Evolutionary conservation across 2,329 filamentous ascomycete species (phyloP), one percentile per base, ranked within the genome.

Genomic region (Blastomyces parvus): DNA sequence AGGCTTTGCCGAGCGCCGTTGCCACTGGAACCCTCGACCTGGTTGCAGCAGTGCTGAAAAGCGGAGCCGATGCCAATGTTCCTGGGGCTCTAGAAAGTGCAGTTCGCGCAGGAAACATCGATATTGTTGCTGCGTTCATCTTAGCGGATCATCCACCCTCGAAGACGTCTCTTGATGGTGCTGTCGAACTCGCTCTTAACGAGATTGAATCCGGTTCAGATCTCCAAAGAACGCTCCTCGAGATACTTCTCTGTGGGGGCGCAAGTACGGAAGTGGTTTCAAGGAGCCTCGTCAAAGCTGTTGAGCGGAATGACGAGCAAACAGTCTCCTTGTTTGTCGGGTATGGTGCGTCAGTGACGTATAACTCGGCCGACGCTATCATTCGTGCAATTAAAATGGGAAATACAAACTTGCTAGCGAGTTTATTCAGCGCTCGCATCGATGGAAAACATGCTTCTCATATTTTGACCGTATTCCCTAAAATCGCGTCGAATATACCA

Each of bases 171-270:
- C 71, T 87, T 2, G 79, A 82, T 62, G 78, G 80, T 30, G 81
- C 82, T 13, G 83, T 86, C 50, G 73, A 74, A 1, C 70, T 77
- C 5, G 72, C 85, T 1, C 78, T 82, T 64, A 70, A 76, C 1
- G 78, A 81, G 59, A 69, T 78, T 1, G 77, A 78, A 1, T 75
- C 83, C 22, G 77, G 76, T 6, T 79, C 80, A 0, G 77, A 79
- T 38, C 78, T 81, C 40, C 84, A 82, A 67, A 72, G 83, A 52
- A 77, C 78, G 2, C 74, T 86, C 65, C 76, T 81, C 0, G 83
- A 87, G 68, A 73, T 84, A 2, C 69, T 87, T 1, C 75, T 87
- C 1, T 85, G 84, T 61, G 83, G 82, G 0, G 84, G 84, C 0
- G 83, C 84, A 0, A 74, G 77, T 14, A 84, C 84, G 1, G 79